phyloP scores from a whole-genome alignment of 371 early-diverging fungal species.

The Saksenaea vasiformis region DNA sequence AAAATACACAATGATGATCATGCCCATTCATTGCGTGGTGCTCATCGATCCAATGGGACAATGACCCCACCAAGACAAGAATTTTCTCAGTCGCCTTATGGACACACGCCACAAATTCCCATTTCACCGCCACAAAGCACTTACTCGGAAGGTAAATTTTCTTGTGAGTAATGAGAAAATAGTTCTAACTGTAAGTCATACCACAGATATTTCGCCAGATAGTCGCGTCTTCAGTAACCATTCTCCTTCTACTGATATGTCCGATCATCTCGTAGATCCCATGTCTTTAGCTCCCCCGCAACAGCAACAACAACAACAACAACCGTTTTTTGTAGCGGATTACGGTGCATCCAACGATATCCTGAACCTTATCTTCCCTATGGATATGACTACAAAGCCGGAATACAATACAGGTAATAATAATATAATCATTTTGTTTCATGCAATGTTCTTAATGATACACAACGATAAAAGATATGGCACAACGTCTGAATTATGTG shows the following conservation, averaged over 20 bases:
- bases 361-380: conserved; percentile 19
- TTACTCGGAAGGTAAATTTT: conserved; percentile 30
- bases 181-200: background rate
- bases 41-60: conserved; percentile 5
- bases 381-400: conserved; percentile 11
- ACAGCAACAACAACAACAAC: conserved; percentile 10
- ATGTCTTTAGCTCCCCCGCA: background rate
- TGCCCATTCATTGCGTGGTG: conserved; percentile 5
- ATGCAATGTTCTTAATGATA: background rate
- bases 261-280: conserved; percentile 21
- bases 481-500: conserved; percentile 32
- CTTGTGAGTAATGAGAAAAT: background rate
- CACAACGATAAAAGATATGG: conserved; percentile 27
- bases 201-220: conserved; percentile 2
- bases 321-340: background rate
- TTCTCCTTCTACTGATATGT: conserved; percentile 31
- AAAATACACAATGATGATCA: conserved; percentile 72
- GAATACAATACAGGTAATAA: conserved; percentile 25
- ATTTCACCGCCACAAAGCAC: conserved; percentile 37
- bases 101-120: conserved; percentile 15
- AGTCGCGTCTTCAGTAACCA: conserved; percentile 10
- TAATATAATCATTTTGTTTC: background rate
- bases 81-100: conserved; percentile 9
- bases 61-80: conserved; percentile 18
- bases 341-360: conserved; percentile 14